phyloP scores from a whole-genome alignment of 352 stramenopile genomes.

The Globisporangium nagaii region DNA sequence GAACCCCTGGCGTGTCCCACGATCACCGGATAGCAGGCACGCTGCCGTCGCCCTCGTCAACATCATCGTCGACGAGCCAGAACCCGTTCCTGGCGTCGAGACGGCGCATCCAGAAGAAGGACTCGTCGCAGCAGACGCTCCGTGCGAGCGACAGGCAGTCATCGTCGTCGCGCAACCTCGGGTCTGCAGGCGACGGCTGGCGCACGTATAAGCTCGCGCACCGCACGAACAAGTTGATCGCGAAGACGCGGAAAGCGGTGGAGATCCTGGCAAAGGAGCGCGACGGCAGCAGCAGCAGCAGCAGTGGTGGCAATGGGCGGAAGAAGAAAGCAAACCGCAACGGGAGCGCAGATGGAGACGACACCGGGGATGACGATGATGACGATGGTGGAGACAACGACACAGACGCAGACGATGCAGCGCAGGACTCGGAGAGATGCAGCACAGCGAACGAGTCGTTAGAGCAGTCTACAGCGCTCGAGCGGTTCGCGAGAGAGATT shows the following conservation, averaged over 20 bases:
- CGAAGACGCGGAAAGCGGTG: constrained; percentile 50
- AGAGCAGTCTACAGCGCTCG: background rate
- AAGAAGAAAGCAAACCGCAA: constrained; percentile 1
- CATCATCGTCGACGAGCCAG: background rate
- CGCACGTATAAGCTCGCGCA: constrained; percentile 58
- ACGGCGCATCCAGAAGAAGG: constrained; percentile 10
- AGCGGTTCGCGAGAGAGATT: constrained; percentile 49
- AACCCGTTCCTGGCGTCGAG: constrained; percentile 5
- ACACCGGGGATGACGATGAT: constrained; percentile 2
- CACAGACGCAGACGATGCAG: background rate
- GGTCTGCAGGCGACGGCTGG: constrained; percentile 27
- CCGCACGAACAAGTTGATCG: constrained; percentile 51
- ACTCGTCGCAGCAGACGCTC: constrained; percentile 1
- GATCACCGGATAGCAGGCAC: constrained; percentile 4
- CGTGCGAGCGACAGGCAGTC: background rate
- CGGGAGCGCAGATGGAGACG: background rate
- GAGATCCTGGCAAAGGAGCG: constrained; percentile 21
- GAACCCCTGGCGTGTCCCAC: background rate
- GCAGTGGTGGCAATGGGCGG: background rate
- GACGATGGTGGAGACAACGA: constrained; percentile 4
- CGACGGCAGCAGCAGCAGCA: constrained; percentile 1
- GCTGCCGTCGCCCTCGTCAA: constrained; percentile 3
- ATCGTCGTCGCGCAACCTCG: constrained; percentile 2
- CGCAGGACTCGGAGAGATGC: background rate
- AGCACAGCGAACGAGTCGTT: background rate